Evolutionary conservation across 2,329 filamentous ascomycete species (phyloP).

Genomic region (Phaeophleospora eucalypticola): DNA sequence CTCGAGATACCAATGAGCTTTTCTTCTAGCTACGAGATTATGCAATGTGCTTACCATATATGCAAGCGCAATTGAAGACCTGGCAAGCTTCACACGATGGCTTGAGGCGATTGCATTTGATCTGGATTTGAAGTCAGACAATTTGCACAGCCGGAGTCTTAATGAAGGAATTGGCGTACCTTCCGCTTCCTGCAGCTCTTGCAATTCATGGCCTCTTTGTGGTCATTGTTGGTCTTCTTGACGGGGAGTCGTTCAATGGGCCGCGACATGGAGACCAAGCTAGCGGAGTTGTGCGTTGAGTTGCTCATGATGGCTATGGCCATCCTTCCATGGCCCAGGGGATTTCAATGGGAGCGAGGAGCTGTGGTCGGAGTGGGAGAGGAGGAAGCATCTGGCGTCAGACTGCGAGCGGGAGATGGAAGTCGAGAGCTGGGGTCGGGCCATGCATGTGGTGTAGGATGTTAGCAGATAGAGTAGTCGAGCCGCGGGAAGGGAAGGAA

Average conservation of each 20-base stretch:
- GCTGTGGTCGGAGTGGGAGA: neutral
- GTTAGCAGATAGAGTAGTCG: too few species aligned
- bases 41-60: slow-evolving; percentile 75
- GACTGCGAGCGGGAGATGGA: too few species aligned
- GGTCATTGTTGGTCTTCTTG: slow-evolving; percentile 67
- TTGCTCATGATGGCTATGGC: slow-evolving; percentile 29
- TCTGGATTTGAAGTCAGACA: too few species aligned
- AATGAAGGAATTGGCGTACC: too few species aligned
- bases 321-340: slow-evolving; percentile 9
- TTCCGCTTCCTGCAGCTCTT: slow-evolving; percentile 91
- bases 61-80: slow-evolving; percentile 80
- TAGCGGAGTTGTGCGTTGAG: too few species aligned
- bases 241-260: slow-evolving; percentile 74
- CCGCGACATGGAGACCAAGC: slow-evolving; percentile 61
- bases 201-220: slow-evolving; percentile 90
- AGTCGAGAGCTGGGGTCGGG: too few species aligned
- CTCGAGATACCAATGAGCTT: too few species aligned
- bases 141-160: slow-evolving; percentile 4
- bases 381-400: too few species aligned
- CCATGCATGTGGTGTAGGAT: too few species aligned
- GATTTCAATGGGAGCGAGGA: slow-evolving; percentile 5
- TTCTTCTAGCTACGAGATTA: too few species aligned
- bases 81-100: slow-evolving; percentile 86
- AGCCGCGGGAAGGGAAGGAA: too few species aligned
- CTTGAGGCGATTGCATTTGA: slow-evolving; percentile 83